phyloP scores from a whole-genome alignment of 495 filamentous ascomycete species.

The Penicillium desertorum region DNA sequence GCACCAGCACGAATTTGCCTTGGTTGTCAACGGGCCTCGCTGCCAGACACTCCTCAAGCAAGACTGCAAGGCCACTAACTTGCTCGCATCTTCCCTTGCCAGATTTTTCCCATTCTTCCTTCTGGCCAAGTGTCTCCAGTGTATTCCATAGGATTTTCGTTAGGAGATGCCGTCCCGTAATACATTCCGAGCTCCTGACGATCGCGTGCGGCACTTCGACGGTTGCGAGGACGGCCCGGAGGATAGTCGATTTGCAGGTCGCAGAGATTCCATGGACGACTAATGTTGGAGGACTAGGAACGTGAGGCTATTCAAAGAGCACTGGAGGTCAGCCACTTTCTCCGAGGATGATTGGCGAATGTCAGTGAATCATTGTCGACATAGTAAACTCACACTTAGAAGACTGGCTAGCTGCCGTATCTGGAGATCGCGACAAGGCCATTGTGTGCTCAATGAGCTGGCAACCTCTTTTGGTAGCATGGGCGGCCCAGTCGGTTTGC shows the following conservation, averaged over 20 bases:
- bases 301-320: constrained; percentile 31
- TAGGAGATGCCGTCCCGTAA: constrained; percentile 85
- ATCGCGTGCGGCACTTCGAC: constrained; percentile 63
- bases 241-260: constrained; percentile 83
- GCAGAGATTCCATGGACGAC: constrained; percentile 84
- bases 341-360: neutral
- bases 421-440: constrained; percentile 65
- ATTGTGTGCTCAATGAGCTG: constrained; percentile 51
- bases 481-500: constrained; percentile 8
- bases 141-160: constrained; percentile 52
- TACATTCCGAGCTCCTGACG: constrained; percentile 78
- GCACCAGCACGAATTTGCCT: constrained; percentile 72
- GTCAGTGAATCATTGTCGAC: constrained; percentile 1
- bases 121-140: constrained; percentile 40
- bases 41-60: constrained; percentile 57
- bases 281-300: constrained; percentile 56
- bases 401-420: constrained; percentile 61
- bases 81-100: constrained; percentile 70
- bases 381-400: constrained; percentile 50
- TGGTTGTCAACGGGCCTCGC: constrained; percentile 24
- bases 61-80: constrained; percentile 67
- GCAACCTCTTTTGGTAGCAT: constrained; percentile 40
- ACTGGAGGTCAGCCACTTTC: constrained; percentile 19
- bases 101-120: constrained; percentile 39
- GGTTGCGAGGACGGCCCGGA: constrained; percentile 58